Base-by-base conservation (phyloP, 164 flowering plant genomes). In the Litsea cubeba region DNA sequence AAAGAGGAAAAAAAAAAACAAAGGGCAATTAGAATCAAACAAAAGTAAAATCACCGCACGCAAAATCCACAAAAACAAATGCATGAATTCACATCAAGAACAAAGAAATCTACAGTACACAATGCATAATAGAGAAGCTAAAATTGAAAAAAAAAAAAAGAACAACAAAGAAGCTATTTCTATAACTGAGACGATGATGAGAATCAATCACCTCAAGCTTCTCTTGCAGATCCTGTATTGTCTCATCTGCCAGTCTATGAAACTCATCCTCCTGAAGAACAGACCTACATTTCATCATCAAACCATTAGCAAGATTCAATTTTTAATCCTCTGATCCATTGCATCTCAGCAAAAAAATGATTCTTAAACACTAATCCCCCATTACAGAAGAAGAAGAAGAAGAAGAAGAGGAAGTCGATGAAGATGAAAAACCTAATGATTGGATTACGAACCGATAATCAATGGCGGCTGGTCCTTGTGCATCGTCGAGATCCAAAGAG, bases 261-360 rank as follows among this genome's bases (percentile, higher is more conserved):
- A 83, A 95, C 32, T 93, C 94, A 72, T 87, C 94, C 85, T 95
- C 97, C 87, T 81, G 85, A 75, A 95, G 75, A 50, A 89, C 50
- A 74, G 95, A 87, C 72, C 97, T 93, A 86, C 65, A 72, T 32
- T 25, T 73, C 35, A 30, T 12, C 40, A 62, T 20, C 26, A 8
- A 69, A 7, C 35, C 12, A 60, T 12, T 3, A n/a, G 35, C 35
- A 30, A 30, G 35, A 30, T 4, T 30, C 35, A 30, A 30, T 30
- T 30, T 30, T 30, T 30, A 30, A 30, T 30, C 5, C 35, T 30
- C 35, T 30, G 5, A 0, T 30, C 6, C 35, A 30, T 30, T 30
- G 35, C 35, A 5, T 3, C 35, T 30, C 5, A 30, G 35, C 35
- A 5, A 2, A 32, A 17, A 10, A 22, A 30, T 32, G n/a, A 71